Evolutionary conservation across 2,329 filamentous ascomycete genomes (phyloP).

Genomic region (Paecilomyces sp.): DNA sequence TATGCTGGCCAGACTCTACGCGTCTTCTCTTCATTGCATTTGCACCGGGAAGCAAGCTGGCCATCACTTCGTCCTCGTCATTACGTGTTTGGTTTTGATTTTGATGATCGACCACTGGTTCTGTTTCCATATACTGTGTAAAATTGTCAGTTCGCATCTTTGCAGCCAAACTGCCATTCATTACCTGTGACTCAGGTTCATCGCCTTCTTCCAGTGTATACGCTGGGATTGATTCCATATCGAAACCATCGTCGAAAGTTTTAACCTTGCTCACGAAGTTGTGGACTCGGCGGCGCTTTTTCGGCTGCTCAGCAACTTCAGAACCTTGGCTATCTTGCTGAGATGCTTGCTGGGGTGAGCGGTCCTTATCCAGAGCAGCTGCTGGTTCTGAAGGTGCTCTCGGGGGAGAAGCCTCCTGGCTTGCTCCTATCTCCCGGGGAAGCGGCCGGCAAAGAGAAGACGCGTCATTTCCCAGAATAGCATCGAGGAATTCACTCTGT

Average conservation of each 20-base stretch:
- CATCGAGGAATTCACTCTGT: slow-evolving; percentile 86
- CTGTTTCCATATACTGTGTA: slow-evolving; percentile 13
- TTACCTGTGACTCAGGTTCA: slow-evolving; percentile 9
- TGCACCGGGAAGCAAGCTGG: slow-evolving; percentile 67
- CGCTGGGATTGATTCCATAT: slow-evolving; percentile 32
- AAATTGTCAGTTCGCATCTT: slow-evolving; percentile 1
- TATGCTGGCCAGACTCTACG: slow-evolving; percentile 49
- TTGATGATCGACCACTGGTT: slow-evolving; percentile 17
- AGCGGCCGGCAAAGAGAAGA: slow-evolving; percentile 63
- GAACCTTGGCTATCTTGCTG: slow-evolving; percentile 11
- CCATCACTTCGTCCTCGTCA: slow-evolving; percentile 53
- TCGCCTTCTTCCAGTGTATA: slow-evolving; percentile 24
- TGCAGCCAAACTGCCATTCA: not conserved
- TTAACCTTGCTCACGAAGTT: slow-evolving; percentile 52
- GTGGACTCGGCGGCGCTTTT: slow-evolving; percentile 19
- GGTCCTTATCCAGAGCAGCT: not conserved
- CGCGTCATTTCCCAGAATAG: slow-evolving; percentile 75
- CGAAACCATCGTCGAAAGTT: slow-evolving; percentile 61
- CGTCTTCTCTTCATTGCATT: slow-evolving; percentile 73
- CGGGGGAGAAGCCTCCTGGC: slow-evolving; percentile 21
- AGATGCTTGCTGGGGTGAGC: slow-evolving; percentile 1
- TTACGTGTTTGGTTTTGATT: slow-evolving; percentile 20
- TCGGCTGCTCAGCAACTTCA: slow-evolving; percentile 8
- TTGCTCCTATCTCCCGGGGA: slow-evolving; percentile 42
- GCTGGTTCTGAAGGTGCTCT: slow-evolving; percentile 13